Evolutionary conservation across 208 protist species (phyloP).

Genomic region (Lotmaria passim): DNA sequence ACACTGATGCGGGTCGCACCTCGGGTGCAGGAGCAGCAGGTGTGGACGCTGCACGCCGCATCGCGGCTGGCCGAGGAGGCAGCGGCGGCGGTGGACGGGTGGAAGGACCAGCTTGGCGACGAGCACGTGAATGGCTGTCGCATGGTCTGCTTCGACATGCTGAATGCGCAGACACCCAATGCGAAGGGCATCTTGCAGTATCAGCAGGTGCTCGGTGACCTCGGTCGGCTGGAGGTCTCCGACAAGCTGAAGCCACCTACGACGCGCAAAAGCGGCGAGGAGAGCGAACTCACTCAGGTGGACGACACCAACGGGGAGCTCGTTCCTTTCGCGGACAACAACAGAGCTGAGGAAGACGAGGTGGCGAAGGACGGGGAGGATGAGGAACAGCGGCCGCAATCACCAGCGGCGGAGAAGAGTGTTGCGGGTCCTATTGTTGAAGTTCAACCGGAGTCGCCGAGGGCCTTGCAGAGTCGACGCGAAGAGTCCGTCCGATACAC

Average conservation of each 20-base stretch:
- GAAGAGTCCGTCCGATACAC: background rate
- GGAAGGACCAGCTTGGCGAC: constrained; percentile 23
- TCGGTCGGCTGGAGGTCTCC: constrained; percentile 30
- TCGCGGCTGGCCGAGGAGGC: constrained; percentile 21
- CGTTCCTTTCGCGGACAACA: no score
- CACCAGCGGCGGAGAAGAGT: background rate
- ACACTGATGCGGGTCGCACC: constrained; percentile 28
- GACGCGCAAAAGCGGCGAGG: background rate
- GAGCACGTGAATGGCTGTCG: constrained; percentile 21
- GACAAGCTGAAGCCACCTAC: constrained; percentile 17
- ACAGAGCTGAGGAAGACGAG: background rate
- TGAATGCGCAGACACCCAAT: constrained; percentile 32
- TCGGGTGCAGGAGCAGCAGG: constrained; percentile 11
- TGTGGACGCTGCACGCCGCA: constrained; percentile 11
- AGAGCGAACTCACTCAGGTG: background rate
- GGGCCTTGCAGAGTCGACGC: background rate
- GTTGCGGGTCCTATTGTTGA: background rate
- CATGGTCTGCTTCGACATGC: constrained; percentile 40
- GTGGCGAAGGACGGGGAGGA: constrained; percentile 4
- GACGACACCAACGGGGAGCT: background rate
- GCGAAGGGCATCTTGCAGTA: constrained; percentile 33
- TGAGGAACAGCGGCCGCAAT: no score
- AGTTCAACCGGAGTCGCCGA: background rate
- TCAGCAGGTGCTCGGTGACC: constrained; percentile 26
- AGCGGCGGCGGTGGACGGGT: constrained; percentile 25